These are phyloP conservation scores for Fusarium musae DNA, from an alignment of 2,329 filamentous ascomycete species.

Conservation along the genomic window DNA sequence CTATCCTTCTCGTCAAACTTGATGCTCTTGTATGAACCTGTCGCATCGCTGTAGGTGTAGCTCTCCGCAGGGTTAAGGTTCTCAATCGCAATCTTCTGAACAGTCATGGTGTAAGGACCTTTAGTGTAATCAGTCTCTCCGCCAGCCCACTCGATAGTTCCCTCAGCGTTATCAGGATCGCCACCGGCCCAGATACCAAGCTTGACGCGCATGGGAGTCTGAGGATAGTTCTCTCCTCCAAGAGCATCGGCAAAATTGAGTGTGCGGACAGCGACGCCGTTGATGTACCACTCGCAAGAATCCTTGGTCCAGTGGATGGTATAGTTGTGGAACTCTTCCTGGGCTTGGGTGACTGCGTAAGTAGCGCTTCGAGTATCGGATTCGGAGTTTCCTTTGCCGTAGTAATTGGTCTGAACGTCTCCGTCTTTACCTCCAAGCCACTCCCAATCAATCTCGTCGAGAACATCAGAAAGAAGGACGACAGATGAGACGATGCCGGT, in stretches of 20 bases:
- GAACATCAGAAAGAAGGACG: constrained; percentile 78
- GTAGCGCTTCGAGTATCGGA: constrained; percentile 50
- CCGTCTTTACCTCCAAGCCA: constrained; percentile 74
- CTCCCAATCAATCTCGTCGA: constrained; percentile 79
- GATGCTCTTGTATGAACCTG: constrained; percentile 43
- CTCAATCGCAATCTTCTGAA: constrained; percentile 59
- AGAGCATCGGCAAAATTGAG: constrained; percentile 57
- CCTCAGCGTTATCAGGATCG: constrained; percentile 57
- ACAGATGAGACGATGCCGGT: constrained; percentile 80
- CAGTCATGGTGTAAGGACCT: constrained; percentile 69
- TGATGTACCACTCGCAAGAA: constrained; percentile 68
- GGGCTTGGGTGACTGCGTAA: constrained; percentile 37
- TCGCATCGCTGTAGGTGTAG: constrained; percentile 43
- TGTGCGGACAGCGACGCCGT: constrained; percentile 52
- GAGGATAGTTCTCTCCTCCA: constrained; percentile 66
- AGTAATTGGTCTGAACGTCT: constrained; percentile 82
- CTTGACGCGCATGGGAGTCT: constrained; percentile 76
- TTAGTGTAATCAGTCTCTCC: constrained; percentile 56
- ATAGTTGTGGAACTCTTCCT: constrained; percentile 68
- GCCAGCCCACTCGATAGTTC: constrained; percentile 75
- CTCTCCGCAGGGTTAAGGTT: constrained; percentile 51
- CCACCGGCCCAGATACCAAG: constrained; percentile 66
- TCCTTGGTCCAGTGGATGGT: constrained; percentile 73
- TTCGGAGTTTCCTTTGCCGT: constrained; percentile 71
- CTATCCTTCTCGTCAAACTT: constrained; percentile 29